These are phyloP conservation scores for Penicillium malachiteum DNA, from an alignment of 495 filamentous ascomycete species.

Conservation along the genomic window DNA sequence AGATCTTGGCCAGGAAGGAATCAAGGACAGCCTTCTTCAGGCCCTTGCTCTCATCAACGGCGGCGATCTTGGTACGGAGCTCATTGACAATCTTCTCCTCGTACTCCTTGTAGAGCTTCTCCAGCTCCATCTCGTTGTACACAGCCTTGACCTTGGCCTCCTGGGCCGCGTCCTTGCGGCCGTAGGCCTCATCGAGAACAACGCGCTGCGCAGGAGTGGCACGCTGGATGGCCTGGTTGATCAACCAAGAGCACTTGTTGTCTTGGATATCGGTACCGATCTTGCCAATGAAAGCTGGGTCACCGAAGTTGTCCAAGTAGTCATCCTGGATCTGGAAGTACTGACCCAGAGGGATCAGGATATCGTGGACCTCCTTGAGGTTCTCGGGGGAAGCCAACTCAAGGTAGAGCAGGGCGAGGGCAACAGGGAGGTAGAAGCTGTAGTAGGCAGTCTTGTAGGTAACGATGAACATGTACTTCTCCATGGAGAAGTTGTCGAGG, in stretches of 20 bases:
- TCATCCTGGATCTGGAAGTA: slow-evolving; percentile 99
- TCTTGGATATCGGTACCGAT: slow-evolving; percentile 98
- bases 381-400: slow-evolving; percentile 79
- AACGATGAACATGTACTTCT: slow-evolving; percentile 98
- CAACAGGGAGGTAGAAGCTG: slow-evolving; percentile 98
- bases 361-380: slow-evolving; percentile 80
- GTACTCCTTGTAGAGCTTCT: slow-evolving; percentile 79
- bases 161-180: slow-evolving; percentile 75
- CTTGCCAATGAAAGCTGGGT: slow-evolving; percentile 94
- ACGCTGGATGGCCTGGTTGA: slow-evolving; percentile 85
- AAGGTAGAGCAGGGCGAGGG: slow-evolving; percentile 78
- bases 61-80: slow-evolving; percentile 68
- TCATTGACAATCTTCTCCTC: slow-evolving; percentile 80
- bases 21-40: slow-evolving; percentile 90
- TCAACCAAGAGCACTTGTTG: slow-evolving; percentile 98
- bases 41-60: slow-evolving; percentile 80
- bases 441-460: slow-evolving; percentile 99
- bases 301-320: slow-evolving; percentile 95
- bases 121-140: slow-evolving; percentile 78
- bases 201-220: slow-evolving; percentile 79
- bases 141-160: slow-evolving; percentile 85
- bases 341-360: slow-evolving; percentile 96
- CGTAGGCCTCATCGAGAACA: slow-evolving; percentile 80
- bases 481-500: slow-evolving; percentile 86
- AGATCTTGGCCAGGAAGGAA: slow-evolving; percentile 90